Conservation (phyloP, 75 land plant genomes). For the Selaginella tamariscina region DNA sequence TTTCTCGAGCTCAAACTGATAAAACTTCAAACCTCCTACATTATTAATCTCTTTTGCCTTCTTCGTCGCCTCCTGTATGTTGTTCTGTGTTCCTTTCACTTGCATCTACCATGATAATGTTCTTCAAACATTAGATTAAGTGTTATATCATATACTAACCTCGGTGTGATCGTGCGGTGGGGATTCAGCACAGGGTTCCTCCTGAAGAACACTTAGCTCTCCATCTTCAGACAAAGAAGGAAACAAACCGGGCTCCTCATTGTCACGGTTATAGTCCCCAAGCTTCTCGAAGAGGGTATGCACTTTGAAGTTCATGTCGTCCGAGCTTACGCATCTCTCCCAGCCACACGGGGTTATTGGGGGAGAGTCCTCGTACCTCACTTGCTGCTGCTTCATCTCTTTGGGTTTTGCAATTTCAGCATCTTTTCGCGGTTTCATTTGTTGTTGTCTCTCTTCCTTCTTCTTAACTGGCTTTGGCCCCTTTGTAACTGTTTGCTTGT, state of each 20-base stretch:
- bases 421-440: neutral
- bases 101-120: too few relatives aligned
- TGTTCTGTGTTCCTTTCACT: too few relatives aligned
- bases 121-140: too few relatives aligned
- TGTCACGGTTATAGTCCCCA: neutral
- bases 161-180: neutral
- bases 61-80: too few relatives aligned
- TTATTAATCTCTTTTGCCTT: neutral
- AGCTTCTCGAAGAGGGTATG: conserved; percentile 3
- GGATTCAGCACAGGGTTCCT: neutral
- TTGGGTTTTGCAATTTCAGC: neutral
- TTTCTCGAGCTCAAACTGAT: conserved; percentile 6
- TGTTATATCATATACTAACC: too few relatives aligned
- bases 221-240: neutral
- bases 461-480: conserved; percentile 1
- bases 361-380: conserved; percentile 8
- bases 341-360: conserved; percentile 6
- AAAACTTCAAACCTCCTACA: neutral
- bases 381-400: neutral
- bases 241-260: neutral
- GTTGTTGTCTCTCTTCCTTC: conserved; percentile 3
- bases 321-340: neutral
- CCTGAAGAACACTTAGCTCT: neutral
- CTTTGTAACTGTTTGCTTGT: neutral
- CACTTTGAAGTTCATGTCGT: conserved; percentile 9